These are phyloP conservation scores for Trametes gibbosa DNA, from an alignment of 768 basidiomycete species.

Conservation along the genomic window DNA sequence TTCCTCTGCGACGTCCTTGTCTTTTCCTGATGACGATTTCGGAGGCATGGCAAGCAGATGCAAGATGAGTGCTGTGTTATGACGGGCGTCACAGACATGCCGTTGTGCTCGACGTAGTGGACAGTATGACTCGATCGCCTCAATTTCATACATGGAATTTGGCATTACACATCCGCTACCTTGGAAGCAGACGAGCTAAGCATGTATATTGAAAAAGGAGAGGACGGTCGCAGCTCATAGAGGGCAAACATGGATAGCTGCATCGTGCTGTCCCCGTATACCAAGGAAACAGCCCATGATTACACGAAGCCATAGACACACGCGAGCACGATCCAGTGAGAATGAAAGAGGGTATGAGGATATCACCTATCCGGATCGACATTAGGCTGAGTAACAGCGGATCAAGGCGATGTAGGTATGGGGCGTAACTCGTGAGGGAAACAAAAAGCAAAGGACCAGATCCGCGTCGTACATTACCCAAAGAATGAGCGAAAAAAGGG, in stretches of 20 bases:
- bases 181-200: constrained; percentile 10
- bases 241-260: neutral
- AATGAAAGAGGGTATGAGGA: constrained; percentile 43
- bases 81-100: no score
- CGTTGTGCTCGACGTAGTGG: neutral
- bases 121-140: constrained; percentile 12
- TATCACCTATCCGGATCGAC: constrained; percentile 26
- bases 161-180: no score
- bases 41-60: constrained; percentile 51
- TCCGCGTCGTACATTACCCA: constrained; percentile 44
- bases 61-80: no score
- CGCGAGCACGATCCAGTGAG: constrained; percentile 53
- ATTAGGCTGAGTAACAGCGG: constrained; percentile 58
- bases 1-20: constrained; percentile 64
- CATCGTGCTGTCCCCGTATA: constrained; percentile 12
- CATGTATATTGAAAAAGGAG: constrained; percentile 14
- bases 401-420: constrained; percentile 48
- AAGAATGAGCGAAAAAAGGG: constrained; percentile 38
- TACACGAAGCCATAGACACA: constrained; percentile 56
- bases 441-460: constrained; percentile 48
- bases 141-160: constrained; percentile 2
- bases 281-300: constrained; percentile 37
- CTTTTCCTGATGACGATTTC: constrained; percentile 56
- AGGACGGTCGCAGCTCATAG: constrained; percentile 10
- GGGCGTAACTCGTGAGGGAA: constrained; percentile 48